A percentile compares a stretch with the other conserved stretches of the same genome.
Evolutionary conservation across 768 basidiomycete genomes (phyloP).

Genomic region (Xanthoconium stramineum): DNA sequence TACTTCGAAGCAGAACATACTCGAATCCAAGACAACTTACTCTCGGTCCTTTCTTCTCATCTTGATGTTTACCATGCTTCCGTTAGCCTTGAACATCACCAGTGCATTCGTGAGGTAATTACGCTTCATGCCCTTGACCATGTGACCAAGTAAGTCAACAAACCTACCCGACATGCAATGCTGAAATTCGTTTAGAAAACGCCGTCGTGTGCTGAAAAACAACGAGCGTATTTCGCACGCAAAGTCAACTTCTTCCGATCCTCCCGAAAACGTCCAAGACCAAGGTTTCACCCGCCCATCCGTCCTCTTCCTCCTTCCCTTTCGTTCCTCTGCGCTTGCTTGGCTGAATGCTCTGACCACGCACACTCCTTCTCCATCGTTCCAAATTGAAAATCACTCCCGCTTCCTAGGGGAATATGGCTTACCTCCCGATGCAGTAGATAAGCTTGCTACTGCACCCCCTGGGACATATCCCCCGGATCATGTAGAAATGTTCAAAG

Average conservation of each 20-base stretch:
- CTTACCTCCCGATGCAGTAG: conserved; percentile 71
- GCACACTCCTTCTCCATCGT: conserved; percentile 67
- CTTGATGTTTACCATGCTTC: conserved; percentile 76
- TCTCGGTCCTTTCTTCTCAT: conserved; percentile 63
- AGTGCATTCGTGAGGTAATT: conserved; percentile 61
- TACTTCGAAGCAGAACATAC: conserved; percentile 38
- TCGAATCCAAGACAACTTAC: conserved; percentile 61
- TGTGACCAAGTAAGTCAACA: conserved; percentile 64
- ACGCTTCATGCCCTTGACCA: conserved; percentile 86
- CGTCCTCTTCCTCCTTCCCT: conserved; percentile 86
- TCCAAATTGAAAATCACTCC: conserved; percentile 84
- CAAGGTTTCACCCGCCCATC: conserved; percentile 98
- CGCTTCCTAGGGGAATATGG: conserved; percentile 84
- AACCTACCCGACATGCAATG: background rate
- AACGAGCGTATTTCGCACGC: conserved; percentile 86
- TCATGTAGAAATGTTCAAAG: conserved; percentile 90
- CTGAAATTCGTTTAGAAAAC: conserved; percentile 58
- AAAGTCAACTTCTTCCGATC: conserved; percentile 51
- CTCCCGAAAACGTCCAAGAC: conserved; percentile 80
- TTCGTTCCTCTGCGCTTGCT: conserved; percentile 81
- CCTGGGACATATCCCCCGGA: conserved; percentile 80
- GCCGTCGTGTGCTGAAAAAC: conserved; percentile 85
- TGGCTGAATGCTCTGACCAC: conserved; percentile 81
- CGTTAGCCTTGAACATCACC: conserved; percentile 61
- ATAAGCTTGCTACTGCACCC: conserved; percentile 74